Evolutionary conservation across 768 basidiomycete species (phyloP).

Genomic region (Agaricus blazei): DNA sequence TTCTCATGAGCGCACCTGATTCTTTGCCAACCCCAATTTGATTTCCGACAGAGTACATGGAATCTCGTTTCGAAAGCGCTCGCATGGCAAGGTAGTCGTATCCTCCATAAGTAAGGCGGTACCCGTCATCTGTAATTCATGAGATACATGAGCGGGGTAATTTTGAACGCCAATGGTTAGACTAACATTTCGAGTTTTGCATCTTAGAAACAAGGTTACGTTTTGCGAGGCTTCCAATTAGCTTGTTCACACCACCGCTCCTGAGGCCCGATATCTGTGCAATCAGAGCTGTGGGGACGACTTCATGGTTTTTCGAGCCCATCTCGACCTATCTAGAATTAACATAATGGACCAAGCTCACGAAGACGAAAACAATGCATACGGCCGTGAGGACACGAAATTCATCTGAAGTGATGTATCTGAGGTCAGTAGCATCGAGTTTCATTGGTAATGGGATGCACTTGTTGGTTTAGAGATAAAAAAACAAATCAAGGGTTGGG

Average conservation of each 20-base stretch:
- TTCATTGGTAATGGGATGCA: constrained; percentile 53
- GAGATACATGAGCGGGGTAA: constrained; percentile 6
- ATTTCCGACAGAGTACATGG: constrained; percentile 89
- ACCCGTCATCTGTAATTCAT: constrained; percentile 78
- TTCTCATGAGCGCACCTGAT: constrained; percentile 53
- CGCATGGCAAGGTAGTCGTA: constrained; percentile 95
- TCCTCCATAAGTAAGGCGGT: constrained; percentile 96
- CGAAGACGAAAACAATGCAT: constrained; percentile 9
- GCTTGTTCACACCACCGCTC: constrained; percentile 90
- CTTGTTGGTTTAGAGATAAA: neutral
- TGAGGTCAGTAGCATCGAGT: constrained; percentile 89
- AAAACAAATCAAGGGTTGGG: neutral
- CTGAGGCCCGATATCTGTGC: constrained; percentile 91
- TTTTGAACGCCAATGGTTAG: neutral
- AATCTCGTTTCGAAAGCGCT: constrained; percentile 85
- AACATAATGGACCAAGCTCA: neutral
- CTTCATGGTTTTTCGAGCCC: constrained; percentile 97
- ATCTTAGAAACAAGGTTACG: constrained; percentile 85
- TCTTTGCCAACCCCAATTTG: constrained; percentile 99
- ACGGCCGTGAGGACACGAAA: constrained; percentile 97
- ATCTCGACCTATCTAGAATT: constrained; percentile 75
- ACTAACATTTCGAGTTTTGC: constrained; percentile 86
- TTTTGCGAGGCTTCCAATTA: constrained; percentile 87
- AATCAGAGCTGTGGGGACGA: constrained; percentile 86
- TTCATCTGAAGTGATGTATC: constrained; percentile 89